Base-by-base conservation (phyloP, 805 yeast species). In the Saccharomyces mikatae region DNA sequence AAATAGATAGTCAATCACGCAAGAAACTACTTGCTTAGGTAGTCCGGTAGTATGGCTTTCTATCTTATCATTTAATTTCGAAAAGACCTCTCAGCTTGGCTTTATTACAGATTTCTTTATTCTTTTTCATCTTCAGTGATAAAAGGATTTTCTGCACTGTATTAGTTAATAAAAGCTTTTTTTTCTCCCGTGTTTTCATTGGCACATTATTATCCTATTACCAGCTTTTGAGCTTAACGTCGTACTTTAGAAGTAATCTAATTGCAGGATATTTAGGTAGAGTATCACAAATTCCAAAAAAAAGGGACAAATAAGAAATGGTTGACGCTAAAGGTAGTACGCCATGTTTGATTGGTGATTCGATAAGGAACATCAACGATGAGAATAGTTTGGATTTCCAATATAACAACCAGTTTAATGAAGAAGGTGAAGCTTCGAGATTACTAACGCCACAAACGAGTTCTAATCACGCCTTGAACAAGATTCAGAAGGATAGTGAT, bases 311-410 rank as follows among this genome's bases (percentile, higher is more conserved):
- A 36, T 8, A 8, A 36, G 22, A 22, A 49, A 49, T 49, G 51
- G 41, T 46, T 32, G 51, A 52, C 17, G 44, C 44, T 36, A 36
- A 11, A 17, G 44, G 44, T 17, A 36, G 51, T 13, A 63, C 64
- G 2, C 68, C 70, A 13, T 62, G 67, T 26, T 49, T 67, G 29
- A 64, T 67, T 26, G 71, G 71, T 8, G 54, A 57, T 14, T 66
- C 70, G 2, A 64, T 67, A 26, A 63, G 71, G 53, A 58, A 61
- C 52, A 60, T 63, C 47, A 59, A 67, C 46, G 69, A 66, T 54
- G 41, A 54, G 14, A 46, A 58, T 9, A 58, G 57, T 47, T 60
- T 63, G 13, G 67, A 66, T 51, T 60, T 58, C 49, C 51, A 57
- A 30, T 61, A 59, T 10, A 36, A 4, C 10, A 36, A 36, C 10